Percentiles rank a stretch among this genome's conserved stretches.
These are phyloP conservation scores for Penicillium crustosum DNA, from an alignment of 2,329 filamentous ascomycete genomes.

Conservation along the genomic window DNA sequence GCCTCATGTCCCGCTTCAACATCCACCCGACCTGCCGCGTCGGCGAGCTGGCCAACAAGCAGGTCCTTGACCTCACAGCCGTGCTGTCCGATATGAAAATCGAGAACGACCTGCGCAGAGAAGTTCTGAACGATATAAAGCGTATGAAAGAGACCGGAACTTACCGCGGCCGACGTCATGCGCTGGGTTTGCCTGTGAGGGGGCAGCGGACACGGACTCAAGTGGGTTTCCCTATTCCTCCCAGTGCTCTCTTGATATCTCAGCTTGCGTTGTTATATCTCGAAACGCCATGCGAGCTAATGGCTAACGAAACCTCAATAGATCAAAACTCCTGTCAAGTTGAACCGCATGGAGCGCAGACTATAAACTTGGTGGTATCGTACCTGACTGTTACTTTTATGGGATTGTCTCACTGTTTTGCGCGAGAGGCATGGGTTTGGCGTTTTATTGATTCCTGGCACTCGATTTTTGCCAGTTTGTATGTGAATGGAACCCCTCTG, in stretches of 20 bases:
- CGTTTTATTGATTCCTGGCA: slow-evolving; percentile 26
- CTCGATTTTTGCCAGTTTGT: slow-evolving; percentile 15
- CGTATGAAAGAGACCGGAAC: slow-evolving; percentile 86
- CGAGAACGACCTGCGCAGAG: slow-evolving; percentile 78
- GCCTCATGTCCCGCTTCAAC: slow-evolving; percentile 82
- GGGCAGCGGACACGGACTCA: slow-evolving; percentile 85
- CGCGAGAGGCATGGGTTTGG: slow-evolving; percentile 27
- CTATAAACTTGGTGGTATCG: slow-evolving; percentile 26
- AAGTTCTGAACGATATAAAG: slow-evolving; percentile 80
- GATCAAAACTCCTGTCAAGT: slow-evolving; percentile 59
- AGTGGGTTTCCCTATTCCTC: slow-evolving; percentile 42
- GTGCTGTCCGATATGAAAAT: slow-evolving; percentile 90
- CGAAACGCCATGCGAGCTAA: background rate
- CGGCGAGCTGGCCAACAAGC: slow-evolving; percentile 70
- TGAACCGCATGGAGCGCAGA: slow-evolving; percentile 60
- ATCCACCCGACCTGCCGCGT: slow-evolving; percentile 83
- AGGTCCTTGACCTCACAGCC: slow-evolving; percentile 76
- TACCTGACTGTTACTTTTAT: slow-evolving; percentile 20
- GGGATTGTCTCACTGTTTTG: slow-evolving; percentile 22
- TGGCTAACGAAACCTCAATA: slow-evolving; percentile 33
- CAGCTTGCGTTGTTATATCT: background rate
- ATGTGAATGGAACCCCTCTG: slow-evolving; percentile 21
- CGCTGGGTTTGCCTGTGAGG: slow-evolving; percentile 85
- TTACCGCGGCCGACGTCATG: slow-evolving; percentile 85
- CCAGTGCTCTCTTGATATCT: background rate